A percentile compares a stretch with the other conserved stretches of the same genome.
phyloP scores from a whole-genome alignment of 2,329 filamentous ascomycete genomes.

The Neurospora sp. region DNA sequence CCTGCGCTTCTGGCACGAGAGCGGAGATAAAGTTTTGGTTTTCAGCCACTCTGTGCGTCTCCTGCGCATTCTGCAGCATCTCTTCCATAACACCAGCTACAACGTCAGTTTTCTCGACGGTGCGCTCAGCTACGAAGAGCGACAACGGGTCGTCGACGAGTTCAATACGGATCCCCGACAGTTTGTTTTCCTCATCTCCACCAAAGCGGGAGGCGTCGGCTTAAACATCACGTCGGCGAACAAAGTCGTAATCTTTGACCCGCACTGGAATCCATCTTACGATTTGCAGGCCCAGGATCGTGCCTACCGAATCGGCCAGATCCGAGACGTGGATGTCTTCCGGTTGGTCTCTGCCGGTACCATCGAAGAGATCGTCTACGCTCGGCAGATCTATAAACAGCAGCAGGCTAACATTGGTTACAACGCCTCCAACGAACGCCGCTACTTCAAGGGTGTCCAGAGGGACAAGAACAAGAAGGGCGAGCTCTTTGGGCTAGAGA shows the following conservation, averaged over 20 bases:
- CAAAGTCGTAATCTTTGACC: constrained; percentile 94
- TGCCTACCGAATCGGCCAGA: constrained; percentile 91
- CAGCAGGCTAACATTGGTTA: constrained; percentile 98
- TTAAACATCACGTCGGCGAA: constrained; percentile 96
- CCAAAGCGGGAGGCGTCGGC: constrained; percentile 84
- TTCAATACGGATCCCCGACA: constrained; percentile 83
- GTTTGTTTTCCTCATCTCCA: constrained; percentile 94
- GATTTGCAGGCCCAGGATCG: constrained; percentile 94
- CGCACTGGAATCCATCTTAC: constrained; percentile 94
- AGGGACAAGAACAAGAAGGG: constrained; percentile 74
- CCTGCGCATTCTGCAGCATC: constrained; percentile 69
- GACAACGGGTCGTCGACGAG: constrained; percentile 71
- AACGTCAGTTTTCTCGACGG: constrained; percentile 89
- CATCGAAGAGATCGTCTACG: constrained; percentile 95
- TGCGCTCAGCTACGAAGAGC: constrained; percentile 70
- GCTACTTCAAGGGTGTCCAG: constrained; percentile 94
- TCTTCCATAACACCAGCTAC: constrained; percentile 84
- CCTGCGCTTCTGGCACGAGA: constrained; percentile 79
- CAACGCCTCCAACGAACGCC: constrained; percentile 79
- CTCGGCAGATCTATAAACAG: constrained; percentile 96
- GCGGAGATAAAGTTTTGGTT: constrained; percentile 87
- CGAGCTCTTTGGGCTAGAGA: constrained; percentile 85
- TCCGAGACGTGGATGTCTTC: constrained; percentile 89
- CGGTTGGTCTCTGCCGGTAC: constrained; percentile 84
- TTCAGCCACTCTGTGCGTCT: constrained; percentile 89